Conservation (phyloP, 2,329 filamentous ascomycete genomes). For the Apiospora rasikravindrae region DNA sequence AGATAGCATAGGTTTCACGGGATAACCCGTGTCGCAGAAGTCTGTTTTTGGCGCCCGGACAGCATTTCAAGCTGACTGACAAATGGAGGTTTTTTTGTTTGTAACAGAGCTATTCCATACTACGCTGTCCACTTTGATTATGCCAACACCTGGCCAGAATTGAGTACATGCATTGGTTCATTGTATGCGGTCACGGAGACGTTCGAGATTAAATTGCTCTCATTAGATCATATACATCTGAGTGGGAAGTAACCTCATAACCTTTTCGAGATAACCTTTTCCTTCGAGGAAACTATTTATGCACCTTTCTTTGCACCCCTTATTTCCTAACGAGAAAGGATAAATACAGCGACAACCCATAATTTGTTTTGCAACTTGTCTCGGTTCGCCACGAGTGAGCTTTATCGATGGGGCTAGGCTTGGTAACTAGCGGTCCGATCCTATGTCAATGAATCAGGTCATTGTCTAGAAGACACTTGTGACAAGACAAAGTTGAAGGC, state of each 20-base stretch:
- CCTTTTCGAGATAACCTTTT: too few relatives aligned
- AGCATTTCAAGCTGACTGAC: too few relatives aligned
- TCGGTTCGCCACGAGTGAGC: not conserved
- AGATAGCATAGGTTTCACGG: not conserved
- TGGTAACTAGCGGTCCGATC: not conserved
- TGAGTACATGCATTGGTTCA: not conserved
- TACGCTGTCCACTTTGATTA: not conserved
- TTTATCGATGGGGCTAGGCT: not conserved
- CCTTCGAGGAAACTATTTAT: too few relatives aligned
- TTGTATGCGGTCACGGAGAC: too few relatives aligned
- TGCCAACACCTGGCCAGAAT: not conserved
- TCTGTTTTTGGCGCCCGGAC: not conserved
- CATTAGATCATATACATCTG: too few relatives aligned
- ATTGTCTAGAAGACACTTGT: not conserved
- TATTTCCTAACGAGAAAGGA: not conserved
- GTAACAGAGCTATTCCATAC: not conserved
- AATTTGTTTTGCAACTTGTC: not conserved
- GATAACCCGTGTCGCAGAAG: not conserved
- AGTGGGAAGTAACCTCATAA: too few relatives aligned
- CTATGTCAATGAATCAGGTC: not conserved
- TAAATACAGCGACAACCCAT: not conserved
- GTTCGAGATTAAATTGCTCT: too few relatives aligned
- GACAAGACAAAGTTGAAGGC: too few relatives aligned
- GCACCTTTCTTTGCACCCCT: too few relatives aligned
- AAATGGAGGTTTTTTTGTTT: not conserved